Conservation (phyloP, 2,329 filamentous ascomycete species). For the Aspergillus brasiliensis region DNA sequence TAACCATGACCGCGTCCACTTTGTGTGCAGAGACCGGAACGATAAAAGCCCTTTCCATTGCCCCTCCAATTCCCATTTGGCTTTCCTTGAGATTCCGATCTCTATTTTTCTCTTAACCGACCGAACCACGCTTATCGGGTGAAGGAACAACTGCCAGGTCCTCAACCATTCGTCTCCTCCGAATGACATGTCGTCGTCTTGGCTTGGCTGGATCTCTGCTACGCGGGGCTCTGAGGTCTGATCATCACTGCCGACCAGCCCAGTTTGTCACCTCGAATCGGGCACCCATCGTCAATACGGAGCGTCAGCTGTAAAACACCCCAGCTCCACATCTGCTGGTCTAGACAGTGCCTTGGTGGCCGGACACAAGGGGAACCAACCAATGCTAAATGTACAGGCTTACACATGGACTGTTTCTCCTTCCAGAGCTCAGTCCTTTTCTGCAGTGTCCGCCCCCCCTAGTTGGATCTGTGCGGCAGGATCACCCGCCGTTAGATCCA, state of each 20-base stretch:
- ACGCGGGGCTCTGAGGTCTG: constrained; percentile 11
- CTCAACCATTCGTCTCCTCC: constrained; percentile 15
- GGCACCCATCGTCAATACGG: constrained; percentile 18
- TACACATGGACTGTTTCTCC: constrained; percentile 13
- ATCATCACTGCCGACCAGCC: constrained; percentile 6
- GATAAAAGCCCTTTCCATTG: neutral
- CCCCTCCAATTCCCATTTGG: neutral
- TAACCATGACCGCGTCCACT: neutral
- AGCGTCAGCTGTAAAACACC: constrained; percentile 4
- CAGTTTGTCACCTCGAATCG: constrained; percentile 8
- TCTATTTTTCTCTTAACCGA: constrained; percentile 21
- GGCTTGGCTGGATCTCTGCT: constrained; percentile 12
- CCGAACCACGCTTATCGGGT: constrained; percentile 24
- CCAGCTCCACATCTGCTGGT: constrained; percentile 13
- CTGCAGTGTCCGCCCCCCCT: constrained; percentile 7
- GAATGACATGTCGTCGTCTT: constrained; percentile 19
- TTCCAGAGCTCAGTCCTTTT: neutral
- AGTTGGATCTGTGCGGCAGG: constrained; percentile 15
- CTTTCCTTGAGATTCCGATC: constrained; percentile 3
- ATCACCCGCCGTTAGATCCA: constrained; percentile 19
- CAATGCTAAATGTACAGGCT: constrained; percentile 17
- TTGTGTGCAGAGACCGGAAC: neutral
- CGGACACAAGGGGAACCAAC: constrained; percentile 5
- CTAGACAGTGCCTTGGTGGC: constrained; percentile 16
- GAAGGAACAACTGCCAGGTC: neutral